phyloP scores from a whole-genome alignment of 2,329 filamentous ascomycete genomes.

The Scedosporium boydii region DNA sequence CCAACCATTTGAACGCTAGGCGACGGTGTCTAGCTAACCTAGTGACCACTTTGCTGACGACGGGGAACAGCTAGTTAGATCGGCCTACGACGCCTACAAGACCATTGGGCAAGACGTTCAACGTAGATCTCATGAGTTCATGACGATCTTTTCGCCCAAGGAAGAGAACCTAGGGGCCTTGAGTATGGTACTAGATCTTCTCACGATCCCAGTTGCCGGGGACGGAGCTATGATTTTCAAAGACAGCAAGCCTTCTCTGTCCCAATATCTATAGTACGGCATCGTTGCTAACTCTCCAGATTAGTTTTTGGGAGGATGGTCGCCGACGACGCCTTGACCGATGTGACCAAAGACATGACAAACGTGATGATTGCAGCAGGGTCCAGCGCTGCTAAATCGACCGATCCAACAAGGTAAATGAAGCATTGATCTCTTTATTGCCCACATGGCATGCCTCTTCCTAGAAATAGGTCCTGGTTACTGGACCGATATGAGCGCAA shows the following conservation, averaged over 20 bases:
- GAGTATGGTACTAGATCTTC: background rate
- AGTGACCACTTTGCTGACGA: background rate
- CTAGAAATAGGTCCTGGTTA: background rate
- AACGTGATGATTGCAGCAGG: background rate
- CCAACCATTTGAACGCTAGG: background rate
- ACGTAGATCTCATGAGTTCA: background rate
- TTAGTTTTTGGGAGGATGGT: background rate
- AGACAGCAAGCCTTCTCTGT: background rate
- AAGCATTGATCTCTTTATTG: background rate
- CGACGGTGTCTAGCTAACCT: background rate
- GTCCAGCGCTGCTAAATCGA: background rate
- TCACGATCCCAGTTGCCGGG: background rate
- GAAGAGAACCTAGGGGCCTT: background rate
- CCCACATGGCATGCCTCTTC: background rate
- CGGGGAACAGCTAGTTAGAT: background rate
- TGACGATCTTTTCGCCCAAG: background rate
- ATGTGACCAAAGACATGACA: background rate
- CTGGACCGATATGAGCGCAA: background rate
- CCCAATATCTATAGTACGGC: background rate
- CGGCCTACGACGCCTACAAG: background rate
- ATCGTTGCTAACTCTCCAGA: background rate
- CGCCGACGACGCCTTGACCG: background rate
- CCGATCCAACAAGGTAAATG: background rate
- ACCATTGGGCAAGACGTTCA: background rate
- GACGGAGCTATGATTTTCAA: background rate